Evolutionary conservation across 345 rosid species (phyloP).

Genomic region (Litchi chinensis): DNA sequence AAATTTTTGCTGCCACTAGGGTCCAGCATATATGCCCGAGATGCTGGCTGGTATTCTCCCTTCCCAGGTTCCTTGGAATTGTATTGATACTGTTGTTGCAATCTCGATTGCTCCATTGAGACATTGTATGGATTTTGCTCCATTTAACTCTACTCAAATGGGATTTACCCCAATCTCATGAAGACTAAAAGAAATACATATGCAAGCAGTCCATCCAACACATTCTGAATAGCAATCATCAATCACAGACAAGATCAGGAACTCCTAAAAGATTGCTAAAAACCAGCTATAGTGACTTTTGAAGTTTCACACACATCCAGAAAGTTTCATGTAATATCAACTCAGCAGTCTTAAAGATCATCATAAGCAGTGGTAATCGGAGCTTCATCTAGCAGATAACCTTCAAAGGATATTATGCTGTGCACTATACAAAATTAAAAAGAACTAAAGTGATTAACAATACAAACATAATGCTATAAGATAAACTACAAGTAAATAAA

Average conservation of each 20-base stretch:
- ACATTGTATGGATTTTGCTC: conserved; percentile 28
- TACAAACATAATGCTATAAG: not conserved
- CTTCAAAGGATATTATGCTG: not conserved
- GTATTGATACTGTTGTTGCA: conserved; percentile 38
- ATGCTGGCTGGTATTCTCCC: conserved; percentile 42
- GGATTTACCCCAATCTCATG: not conserved
- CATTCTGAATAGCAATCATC: conserved; percentile 14
- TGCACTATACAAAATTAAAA: not conserved
- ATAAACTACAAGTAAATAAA: not conserved
- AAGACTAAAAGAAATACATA: not conserved
- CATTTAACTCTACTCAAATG: conserved; percentile 13
- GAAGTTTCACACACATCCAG: conserved; percentile 3
- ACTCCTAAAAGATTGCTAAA: not conserved
- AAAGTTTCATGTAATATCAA: not conserved
- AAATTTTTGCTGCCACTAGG: conserved; percentile 43
- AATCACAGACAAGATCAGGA: conserved; percentile 7
- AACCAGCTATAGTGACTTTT: not conserved
- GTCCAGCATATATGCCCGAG: conserved; percentile 46
- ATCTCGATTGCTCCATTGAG: conserved; percentile 52
- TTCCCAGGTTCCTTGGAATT: conserved; percentile 48
- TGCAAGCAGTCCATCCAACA: conserved; percentile 17
- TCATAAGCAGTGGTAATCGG: not conserved
- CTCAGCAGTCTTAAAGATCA: not conserved
- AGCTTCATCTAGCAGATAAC: not conserved
- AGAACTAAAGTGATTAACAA: not conserved